Percentiles rank a stretch among this genome's conserved stretches.
These are phyloP conservation scores for Bipolaris oryzae DNA, from an alignment of 2,329 filamentous ascomycete genomes.

Conservation along the genomic window DNA sequence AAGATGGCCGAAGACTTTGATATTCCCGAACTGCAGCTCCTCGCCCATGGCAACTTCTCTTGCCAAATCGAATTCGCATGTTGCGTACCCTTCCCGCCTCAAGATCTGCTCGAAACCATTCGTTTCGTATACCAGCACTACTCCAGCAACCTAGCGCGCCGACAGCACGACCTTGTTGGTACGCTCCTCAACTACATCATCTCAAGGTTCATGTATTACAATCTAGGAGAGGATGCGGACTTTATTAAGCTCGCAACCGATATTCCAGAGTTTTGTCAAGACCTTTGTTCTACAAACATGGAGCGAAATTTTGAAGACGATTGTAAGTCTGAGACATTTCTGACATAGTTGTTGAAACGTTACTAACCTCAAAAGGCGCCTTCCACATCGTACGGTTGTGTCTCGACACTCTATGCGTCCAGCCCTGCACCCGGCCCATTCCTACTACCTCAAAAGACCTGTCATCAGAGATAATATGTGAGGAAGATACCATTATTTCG, in stretches of 20 bases:
- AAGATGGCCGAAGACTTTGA: slow-evolving; percentile 51
- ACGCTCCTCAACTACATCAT: slow-evolving; percentile 54
- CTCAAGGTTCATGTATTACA: slow-evolving; percentile 46
- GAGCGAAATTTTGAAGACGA: slow-evolving; percentile 50
- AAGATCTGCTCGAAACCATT: slow-evolving; percentile 50
- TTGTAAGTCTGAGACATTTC: slow-evolving; percentile 36
- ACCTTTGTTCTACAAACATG: slow-evolving; percentile 49
- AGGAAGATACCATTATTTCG: neutral
- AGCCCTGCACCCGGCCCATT: slow-evolving; percentile 7
- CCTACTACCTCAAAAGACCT: slow-evolving; percentile 17
- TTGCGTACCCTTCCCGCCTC: slow-evolving; percentile 46
- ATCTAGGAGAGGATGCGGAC: slow-evolving; percentile 41
- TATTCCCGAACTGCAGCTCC: slow-evolving; percentile 46
- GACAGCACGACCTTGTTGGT: slow-evolving; percentile 42
- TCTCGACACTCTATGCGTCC: slow-evolving; percentile 10
- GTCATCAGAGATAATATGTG: slow-evolving; percentile 14
- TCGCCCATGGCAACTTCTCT: slow-evolving; percentile 50
- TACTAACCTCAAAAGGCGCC: slow-evolving; percentile 19
- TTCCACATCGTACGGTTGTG: slow-evolving; percentile 22
- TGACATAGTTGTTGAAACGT: neutral
- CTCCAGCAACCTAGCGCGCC: slow-evolving; percentile 25
- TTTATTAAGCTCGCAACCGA: slow-evolving; percentile 49
- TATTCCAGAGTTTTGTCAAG: slow-evolving; percentile 49
- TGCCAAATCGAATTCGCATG: slow-evolving; percentile 49
- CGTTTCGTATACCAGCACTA: slow-evolving; percentile 44